Conservation (phyloP, 257 asterid species). For the Penstemon barbatus region DNA sequence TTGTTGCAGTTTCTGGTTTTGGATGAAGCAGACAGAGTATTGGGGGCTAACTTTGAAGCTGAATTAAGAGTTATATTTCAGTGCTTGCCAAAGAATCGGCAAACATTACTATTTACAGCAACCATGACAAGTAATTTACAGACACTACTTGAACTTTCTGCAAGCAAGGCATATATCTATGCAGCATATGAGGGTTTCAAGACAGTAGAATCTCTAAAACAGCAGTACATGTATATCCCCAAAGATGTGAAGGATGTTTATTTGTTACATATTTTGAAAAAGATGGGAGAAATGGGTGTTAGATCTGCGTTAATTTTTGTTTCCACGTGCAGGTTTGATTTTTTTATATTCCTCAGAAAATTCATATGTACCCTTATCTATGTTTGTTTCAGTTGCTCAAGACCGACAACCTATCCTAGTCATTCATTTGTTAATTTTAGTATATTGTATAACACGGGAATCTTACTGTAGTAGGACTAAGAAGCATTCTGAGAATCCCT, state of each 20-base stretch:
- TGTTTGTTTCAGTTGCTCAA: constrained; percentile 2
- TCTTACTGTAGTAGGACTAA: neutral
- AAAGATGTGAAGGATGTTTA: constrained; percentile 81
- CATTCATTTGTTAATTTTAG: neutral
- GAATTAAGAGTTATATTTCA: constrained; percentile 77
- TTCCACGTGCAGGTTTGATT: constrained; percentile 84
- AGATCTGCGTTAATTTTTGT: constrained; percentile 92
- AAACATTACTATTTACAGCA: constrained; percentile 91
- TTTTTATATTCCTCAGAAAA: neutral
- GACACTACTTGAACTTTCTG: constrained; percentile 76
- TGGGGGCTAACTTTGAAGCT: constrained; percentile 83
- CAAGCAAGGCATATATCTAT: constrained; percentile 83
- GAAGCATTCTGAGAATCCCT: constrained; percentile 1
- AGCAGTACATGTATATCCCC: constrained; percentile 76
- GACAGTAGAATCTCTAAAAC: constrained; percentile 83
- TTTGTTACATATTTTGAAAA: constrained; percentile 63
- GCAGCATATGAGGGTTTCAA: constrained; percentile 84
- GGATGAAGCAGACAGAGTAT: constrained; percentile 97
- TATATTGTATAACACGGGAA: neutral
- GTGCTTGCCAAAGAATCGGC: constrained; percentile 86
- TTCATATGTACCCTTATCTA: constrained; percentile 1
- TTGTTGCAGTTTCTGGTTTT: constrained; percentile 79
- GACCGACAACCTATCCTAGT: constrained; percentile 5
- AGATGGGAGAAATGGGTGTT: constrained; percentile 65
- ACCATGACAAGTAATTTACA: constrained; percentile 85